These are phyloP conservation scores for Cryptococcus maquisensis DNA, from an alignment of 1,284 basidiomycete genomes.

Conservation along the genomic window DNA sequence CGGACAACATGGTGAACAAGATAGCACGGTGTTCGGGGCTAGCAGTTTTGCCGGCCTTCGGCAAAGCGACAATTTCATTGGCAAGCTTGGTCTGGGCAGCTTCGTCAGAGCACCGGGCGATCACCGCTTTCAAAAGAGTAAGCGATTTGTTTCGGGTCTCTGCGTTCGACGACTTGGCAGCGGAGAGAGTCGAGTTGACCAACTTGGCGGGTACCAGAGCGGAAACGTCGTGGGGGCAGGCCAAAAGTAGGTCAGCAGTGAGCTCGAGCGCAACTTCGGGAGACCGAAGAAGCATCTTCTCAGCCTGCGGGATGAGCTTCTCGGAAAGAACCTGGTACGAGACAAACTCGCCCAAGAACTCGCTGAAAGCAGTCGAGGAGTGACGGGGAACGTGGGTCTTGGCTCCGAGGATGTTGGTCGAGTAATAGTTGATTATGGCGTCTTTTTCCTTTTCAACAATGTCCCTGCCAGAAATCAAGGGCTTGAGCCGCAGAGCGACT, in stretches of 20 bases:
- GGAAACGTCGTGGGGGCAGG: constrained; percentile 53
- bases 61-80: constrained; percentile 65
- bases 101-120: constrained; percentile 44
- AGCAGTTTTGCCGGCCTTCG: constrained; percentile 74
- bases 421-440: constrained; percentile 34
- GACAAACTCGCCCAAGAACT: constrained; percentile 35
- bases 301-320: constrained; percentile 41
- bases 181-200: constrained; percentile 62
- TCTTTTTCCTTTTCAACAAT: constrained; percentile 36
- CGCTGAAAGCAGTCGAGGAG: constrained; percentile 25
- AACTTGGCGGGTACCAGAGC: constrained; percentile 60
- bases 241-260: constrained; percentile 34
- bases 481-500: constrained; percentile 34
- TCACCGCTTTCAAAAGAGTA: constrained; percentile 60
- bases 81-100: constrained; percentile 50
- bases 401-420: constrained; percentile 37
- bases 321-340: constrained; percentile 25
- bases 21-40: constrained; percentile 80
- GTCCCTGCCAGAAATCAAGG: constrained; percentile 12
- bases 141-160: constrained; percentile 60
- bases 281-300: constrained; percentile 45
- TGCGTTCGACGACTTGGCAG: constrained; percentile 71
- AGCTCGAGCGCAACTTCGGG: constrained; percentile 45
- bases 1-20: constrained; percentile 70
- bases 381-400: constrained; percentile 35